Evolutionary conservation across 176 grass and related monocot species (phyloP).

Genomic region (Juncus inflexus): DNA sequence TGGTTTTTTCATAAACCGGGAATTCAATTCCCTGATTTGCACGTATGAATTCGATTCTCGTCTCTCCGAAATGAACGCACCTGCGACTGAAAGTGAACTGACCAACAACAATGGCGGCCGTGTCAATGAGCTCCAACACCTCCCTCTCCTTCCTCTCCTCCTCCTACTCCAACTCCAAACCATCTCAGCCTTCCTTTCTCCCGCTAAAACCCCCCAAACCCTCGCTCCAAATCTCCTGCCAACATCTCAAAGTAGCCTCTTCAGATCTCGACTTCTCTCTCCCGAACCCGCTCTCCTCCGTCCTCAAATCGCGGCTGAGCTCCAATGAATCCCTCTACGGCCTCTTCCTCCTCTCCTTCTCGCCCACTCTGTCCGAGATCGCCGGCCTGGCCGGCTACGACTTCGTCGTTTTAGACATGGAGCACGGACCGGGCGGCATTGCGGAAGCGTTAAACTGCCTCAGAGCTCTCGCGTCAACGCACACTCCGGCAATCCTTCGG

Average conservation of each 20-base stretch:
- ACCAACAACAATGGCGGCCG: conserved; percentile 23
- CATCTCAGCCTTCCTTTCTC: conserved; percentile 8
- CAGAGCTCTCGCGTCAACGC: conserved; percentile 67
- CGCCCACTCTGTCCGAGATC: conserved; percentile 73
- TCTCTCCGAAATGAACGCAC: too few species aligned
- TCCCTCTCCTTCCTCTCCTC: conserved; percentile 18
- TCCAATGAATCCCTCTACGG: conserved; percentile 74
- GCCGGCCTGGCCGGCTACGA: conserved; percentile 84
- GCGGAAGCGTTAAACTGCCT: conserved; percentile 74
- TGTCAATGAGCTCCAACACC: conserved; percentile 2
- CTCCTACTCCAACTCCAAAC: conserved; percentile 17
- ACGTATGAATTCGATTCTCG: not conserved
- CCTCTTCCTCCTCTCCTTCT: conserved; percentile 83
- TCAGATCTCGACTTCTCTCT: conserved; percentile 28
- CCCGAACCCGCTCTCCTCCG: conserved; percentile 13
- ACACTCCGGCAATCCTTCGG: conserved; percentile 63
- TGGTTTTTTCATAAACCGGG: too few species aligned
- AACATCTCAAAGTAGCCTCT: conserved; percentile 22
- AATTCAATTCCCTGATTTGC: not conserved
- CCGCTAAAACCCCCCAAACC: conserved; percentile 19
- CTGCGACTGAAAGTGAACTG: not conserved
- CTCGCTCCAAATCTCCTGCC: conserved; percentile 4
- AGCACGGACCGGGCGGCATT: conserved; percentile 83
- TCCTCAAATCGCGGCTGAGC: conserved; percentile 64
- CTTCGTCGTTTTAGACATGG: conserved; percentile 84